Evolutionary conservation across 139 green algal species (phyloP), one percentile per base, ranked within the genome.

Genomic region (Tetradesmus lagerheimii): DNA sequence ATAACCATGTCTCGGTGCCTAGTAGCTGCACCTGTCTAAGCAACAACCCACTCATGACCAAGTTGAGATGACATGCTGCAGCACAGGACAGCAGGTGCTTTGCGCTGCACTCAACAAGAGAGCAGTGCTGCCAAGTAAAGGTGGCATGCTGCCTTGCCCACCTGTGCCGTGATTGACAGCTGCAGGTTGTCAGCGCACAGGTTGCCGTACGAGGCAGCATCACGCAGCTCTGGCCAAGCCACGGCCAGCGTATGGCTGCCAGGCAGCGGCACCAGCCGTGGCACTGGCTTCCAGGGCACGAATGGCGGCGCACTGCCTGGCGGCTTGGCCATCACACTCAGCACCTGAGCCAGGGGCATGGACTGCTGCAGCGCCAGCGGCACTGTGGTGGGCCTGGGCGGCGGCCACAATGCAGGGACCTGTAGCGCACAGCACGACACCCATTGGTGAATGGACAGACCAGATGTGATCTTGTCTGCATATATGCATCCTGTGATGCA

Each of bases 331-430:
- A 96, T 95, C 67, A 95, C 79, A 86, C 93, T 91, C 37, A 95
- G 91, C 77, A 97, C 93, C 25, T 94, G 91, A 2, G 94, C 94
- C 39, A 97, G 89, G 1, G 95, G 95, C 95, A 97, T 97, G 64
- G 89, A 91, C 88, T 97, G 95, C 92, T 97, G 95, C 90, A 97
- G 92, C 27, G 95, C 95, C 84, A 94, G 90, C 3, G 94, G 94
- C 38, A 96, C 93, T 16, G 92, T 95, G 67, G 93, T 94, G 9
- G 94, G 94, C 6, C 94, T 92, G 4, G 91, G 86, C 14, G 94
- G 94, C 11, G 94, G 93, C 64, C 86, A 80, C 41, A 96, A 88
- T 16, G 89, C 81, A 62, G 94, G 90, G 53, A 95, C 92, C 38
- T 81, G 74, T 20, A 83, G 34, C 16, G 50, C 50, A 64, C 50